Conservation (phyloP, 352 stramenopile species). For the Pilasporangium apinafurcum region DNA sequence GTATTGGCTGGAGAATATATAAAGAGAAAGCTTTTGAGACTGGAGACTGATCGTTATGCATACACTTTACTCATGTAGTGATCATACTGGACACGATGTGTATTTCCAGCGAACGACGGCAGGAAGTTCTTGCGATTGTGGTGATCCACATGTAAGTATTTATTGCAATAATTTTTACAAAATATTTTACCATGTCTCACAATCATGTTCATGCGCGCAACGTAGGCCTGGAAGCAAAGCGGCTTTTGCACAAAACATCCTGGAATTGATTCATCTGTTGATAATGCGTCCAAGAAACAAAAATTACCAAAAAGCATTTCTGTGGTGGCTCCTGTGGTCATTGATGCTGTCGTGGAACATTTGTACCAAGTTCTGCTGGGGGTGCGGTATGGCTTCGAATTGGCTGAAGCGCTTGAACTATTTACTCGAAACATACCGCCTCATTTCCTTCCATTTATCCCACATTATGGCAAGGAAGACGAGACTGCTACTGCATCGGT, state of each 20-base stretch:
- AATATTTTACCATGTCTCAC: background rate
- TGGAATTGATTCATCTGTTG: constrained; percentile 33
- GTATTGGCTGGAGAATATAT: background rate
- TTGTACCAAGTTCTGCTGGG: constrained; percentile 63
- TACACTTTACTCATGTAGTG: constrained; percentile 11
- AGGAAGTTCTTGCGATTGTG: constrained; percentile 82
- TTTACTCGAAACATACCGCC: constrained; percentile 57
- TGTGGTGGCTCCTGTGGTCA: constrained; percentile 42
- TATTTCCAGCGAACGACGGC: constrained; percentile 85
- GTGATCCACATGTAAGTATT: constrained; percentile 60
- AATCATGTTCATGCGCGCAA: background rate
- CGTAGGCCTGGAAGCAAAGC: constrained; percentile 65
- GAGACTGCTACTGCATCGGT: background rate
- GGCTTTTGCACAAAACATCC: constrained; percentile 80
- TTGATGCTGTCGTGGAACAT: constrained; percentile 74
- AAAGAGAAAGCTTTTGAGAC: background rate
- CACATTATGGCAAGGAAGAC: constrained; percentile 4
- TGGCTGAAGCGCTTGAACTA: constrained; percentile 60
- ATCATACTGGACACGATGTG: constrained; percentile 77
- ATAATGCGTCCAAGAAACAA: constrained; percentile 25
- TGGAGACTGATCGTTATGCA: too few relatives aligned
- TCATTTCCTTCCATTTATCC: constrained; percentile 34
- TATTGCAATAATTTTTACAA: background rate
- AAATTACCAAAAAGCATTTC: constrained; percentile 63
- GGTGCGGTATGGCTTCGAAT: constrained; percentile 61